Percentiles rank a stretch among this genome's conserved stretches.
phyloP scores from a whole-genome alignment of 108 stramenopile genomes.

The Craspedostauros australis region DNA sequence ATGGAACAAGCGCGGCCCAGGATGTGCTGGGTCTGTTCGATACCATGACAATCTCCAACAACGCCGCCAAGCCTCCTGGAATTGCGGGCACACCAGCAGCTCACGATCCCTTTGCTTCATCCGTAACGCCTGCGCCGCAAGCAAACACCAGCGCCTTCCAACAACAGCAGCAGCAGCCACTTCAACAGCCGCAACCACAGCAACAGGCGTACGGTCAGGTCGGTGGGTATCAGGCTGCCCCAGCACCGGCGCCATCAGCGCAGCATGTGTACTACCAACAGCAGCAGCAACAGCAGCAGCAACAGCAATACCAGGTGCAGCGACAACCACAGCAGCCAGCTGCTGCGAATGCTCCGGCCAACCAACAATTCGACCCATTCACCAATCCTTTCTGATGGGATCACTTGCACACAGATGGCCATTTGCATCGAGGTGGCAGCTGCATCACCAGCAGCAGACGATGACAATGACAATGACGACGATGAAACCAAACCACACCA shows the following conservation, averaged over 20 bases:
- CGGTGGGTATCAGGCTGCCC: no score
- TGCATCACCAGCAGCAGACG: no score
- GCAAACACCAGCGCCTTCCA: background rate
- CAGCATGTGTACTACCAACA: conserved; percentile 9
- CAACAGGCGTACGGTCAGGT: no score
- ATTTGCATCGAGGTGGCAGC: no score
- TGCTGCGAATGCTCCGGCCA: no score
- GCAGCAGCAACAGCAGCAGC: conserved; percentile 6
- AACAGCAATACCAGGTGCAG: background rate
- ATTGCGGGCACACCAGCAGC: no score
- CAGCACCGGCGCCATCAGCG: conserved; percentile 3
- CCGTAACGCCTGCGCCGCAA: background rate
- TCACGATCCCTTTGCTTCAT: conserved; percentile 3
- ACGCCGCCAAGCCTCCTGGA: background rate
- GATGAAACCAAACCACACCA: no score
- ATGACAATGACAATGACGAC: no score
- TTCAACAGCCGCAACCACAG: conserved; percentile 6
- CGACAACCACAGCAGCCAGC: conserved; percentile 7
- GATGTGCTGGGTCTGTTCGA: conserved; percentile 5
- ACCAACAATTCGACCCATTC: no score
- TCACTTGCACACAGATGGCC: no score
- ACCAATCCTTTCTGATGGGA: no score
- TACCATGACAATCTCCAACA: background rate
- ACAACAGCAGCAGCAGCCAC: background rate
- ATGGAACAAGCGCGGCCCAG: conserved; percentile 1